These are phyloP conservation scores for Asclepias syriaca DNA, from an alignment of 257 asterid species.

Conservation along the genomic window DNA sequence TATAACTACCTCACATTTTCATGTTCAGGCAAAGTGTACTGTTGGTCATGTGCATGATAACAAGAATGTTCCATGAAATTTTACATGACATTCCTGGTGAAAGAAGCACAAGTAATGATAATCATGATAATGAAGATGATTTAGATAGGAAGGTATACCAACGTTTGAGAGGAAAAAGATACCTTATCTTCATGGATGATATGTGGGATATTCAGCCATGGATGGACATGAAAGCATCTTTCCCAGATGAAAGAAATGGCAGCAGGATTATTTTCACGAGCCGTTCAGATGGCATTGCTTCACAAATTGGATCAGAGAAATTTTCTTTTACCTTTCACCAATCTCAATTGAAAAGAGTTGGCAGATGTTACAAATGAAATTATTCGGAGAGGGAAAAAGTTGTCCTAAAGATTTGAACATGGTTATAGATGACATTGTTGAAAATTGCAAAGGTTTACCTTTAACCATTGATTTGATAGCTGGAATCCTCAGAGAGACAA, in stretches of 20 bases:
- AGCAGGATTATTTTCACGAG: not conserved
- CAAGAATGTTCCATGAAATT: not conserved
- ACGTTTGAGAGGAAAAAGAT: not conserved
- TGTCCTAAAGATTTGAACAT: not conserved
- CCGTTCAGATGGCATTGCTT: not conserved
- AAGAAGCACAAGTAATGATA: no score
- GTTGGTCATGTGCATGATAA: not conserved
- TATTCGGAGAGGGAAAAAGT: not conserved
- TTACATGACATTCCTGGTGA: not conserved
- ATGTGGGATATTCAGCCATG: not conserved
- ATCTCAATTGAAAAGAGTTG: not conserved
- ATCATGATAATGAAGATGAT: not conserved
- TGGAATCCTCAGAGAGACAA: not conserved
- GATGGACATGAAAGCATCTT: not conserved
- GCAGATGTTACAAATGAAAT: not conserved
- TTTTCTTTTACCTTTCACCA: not conserved
- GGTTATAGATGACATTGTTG: not conserved
- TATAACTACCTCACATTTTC: not conserved
- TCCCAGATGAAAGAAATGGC: not conserved
- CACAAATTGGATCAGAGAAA: not conserved
- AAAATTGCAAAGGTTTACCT: slow-evolving; percentile 10
- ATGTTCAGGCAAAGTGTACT: not conserved
- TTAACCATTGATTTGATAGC: not conserved
- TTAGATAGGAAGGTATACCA: not conserved
- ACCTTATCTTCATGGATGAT: slow-evolving; percentile 5